Conservation (phyloP, 129 eudicot genomes). For the Oenanthe sinensis region DNA sequence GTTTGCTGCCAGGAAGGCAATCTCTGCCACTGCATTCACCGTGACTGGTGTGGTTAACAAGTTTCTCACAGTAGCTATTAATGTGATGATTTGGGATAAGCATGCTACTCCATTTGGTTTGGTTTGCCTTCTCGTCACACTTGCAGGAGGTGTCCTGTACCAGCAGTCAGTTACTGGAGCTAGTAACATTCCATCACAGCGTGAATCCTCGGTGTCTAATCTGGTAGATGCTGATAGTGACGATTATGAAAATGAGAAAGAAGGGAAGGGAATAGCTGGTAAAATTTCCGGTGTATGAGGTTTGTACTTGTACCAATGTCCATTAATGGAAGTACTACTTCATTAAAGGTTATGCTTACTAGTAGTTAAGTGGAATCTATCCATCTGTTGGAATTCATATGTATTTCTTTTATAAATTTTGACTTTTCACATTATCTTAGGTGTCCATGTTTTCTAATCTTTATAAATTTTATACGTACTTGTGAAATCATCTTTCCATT, state of each 20-base stretch:
- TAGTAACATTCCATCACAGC: slow-evolving; percentile 38
- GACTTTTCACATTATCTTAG: background rate
- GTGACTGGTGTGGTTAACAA: slow-evolving; percentile 93
- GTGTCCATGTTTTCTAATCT: background rate
- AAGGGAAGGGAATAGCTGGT: slow-evolving; percentile 50
- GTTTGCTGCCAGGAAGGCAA: slow-evolving; percentile 79
- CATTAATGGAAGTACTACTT: background rate
- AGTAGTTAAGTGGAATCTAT: background rate
- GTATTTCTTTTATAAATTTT: background rate
- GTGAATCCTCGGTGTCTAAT: slow-evolving; percentile 50
- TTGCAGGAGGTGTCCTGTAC: slow-evolving; percentile 81
- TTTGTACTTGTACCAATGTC: background rate
- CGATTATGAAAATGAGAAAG: slow-evolving; percentile 37
- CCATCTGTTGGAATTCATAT: background rate
- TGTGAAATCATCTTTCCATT: background rate
- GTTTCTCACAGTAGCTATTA: slow-evolving; percentile 81
- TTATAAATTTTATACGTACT: background rate
- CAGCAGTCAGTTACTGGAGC: slow-evolving; percentile 88
- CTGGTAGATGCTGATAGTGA: slow-evolving; percentile 43
- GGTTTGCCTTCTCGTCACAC: slow-evolving; percentile 64
- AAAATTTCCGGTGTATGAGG: slow-evolving; percentile 59
- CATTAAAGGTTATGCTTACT: background rate
- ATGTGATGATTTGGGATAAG: slow-evolving; percentile 91
- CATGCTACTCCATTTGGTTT: slow-evolving; percentile 87
- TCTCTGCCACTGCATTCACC: slow-evolving; percentile 91